Evolutionary conservation across 1,284 basidiomycete genomes (phyloP).

Genomic region (Retiboletus flavoniger): DNA sequence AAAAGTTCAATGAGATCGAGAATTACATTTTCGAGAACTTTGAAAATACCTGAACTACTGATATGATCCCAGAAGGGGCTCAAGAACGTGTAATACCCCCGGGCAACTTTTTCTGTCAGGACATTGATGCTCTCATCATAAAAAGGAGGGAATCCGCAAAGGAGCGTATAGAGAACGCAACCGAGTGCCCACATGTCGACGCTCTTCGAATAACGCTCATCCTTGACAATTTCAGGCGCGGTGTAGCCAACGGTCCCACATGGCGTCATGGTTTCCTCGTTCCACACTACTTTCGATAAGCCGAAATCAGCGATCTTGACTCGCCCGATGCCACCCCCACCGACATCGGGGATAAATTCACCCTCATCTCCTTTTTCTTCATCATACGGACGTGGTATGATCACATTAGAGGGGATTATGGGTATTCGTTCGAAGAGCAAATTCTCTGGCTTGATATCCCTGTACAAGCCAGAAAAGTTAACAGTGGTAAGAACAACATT

Average conservation of each 20-base stretch:
- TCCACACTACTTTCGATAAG: slow-evolving; percentile 97
- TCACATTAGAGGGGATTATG: slow-evolving; percentile 82
- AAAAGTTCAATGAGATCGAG: slow-evolving; percentile 18
- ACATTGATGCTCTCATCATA: slow-evolving; percentile 99
- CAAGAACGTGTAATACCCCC: slow-evolving; percentile 97
- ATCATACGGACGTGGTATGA: slow-evolving; percentile 85
- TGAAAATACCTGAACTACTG: slow-evolving; percentile 66
- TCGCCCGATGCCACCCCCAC: slow-evolving; percentile 95
- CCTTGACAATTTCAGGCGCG: slow-evolving; percentile 99
- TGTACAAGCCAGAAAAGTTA: slow-evolving; percentile 2
- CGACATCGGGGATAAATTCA: slow-evolving; percentile 87
- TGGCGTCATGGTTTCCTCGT: slow-evolving; percentile 98
- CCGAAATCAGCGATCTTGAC: slow-evolving; percentile 99
- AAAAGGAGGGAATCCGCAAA: slow-evolving; percentile 99
- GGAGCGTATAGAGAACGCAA: slow-evolving; percentile 95
- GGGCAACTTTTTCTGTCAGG: slow-evolving; percentile 96
- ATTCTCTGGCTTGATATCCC: slow-evolving; percentile 98
- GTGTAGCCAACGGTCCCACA: slow-evolving; percentile 99
- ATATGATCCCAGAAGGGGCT: slow-evolving; percentile 99
- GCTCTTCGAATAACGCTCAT: slow-evolving; percentile 96
- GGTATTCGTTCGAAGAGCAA: slow-evolving; percentile 94
- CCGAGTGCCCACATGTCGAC: slow-evolving; percentile 99
- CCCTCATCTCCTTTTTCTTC: slow-evolving; percentile 99
- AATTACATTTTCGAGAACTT: background rate
- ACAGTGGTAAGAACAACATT: background rate